Base-by-base conservation (phyloP, 495 filamentous ascomycete species). In the Wilcoxina mikolae region DNA sequence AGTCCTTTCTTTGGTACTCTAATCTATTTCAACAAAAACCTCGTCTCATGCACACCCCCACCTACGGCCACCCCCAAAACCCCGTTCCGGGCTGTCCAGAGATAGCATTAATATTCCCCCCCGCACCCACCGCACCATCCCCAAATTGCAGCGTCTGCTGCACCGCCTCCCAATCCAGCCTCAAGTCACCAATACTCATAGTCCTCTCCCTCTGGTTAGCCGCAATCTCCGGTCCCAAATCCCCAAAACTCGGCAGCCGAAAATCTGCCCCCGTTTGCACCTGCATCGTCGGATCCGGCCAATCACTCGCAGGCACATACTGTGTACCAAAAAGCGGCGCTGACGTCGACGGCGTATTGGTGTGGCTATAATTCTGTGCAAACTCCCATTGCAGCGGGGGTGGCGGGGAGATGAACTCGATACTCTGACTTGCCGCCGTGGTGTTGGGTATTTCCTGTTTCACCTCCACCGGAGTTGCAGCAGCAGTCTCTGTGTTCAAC, bases 121-220 rank as follows among this genome's bases (percentile, higher is more conserved):
- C n/a, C n/a, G n/a, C n/a, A n/a, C n/a, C n/a, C n/a, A n/a, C n/a
- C n/a, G n/a, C n/a, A n/a, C n/a, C 39, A 43, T 43, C 39, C 7
- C 39, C 39, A 43, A 64, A 64, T 12, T 63, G 61, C 53, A 60
- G 47, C 44, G 62, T 55, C 27, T 64, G 61, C 31, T 64, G 61
- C 35, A 64, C 55, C 33, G 45, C 60, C 44, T 63, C 57, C 61
- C 61, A 64, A 55, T 64, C 60, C 10, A 64, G 10, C 7, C 39
- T 9, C 9, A 43, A 20, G 17, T 43, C 39, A 5, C 39, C 39
- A 43, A 43, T 43, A 20, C 39, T 43, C 7, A 12, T 18, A 4
- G 39, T 20, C 5, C 39, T 9, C 20, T 43, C 39, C 39, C 39
- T 9, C 10, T 9, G 39, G 10, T 18, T 18, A 4, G 39, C 7